These are phyloP conservation scores for Polytrichum commune DNA, from an alignment of 225 moss, liverwort and hornwort genomes.

Conservation along the genomic window DNA sequence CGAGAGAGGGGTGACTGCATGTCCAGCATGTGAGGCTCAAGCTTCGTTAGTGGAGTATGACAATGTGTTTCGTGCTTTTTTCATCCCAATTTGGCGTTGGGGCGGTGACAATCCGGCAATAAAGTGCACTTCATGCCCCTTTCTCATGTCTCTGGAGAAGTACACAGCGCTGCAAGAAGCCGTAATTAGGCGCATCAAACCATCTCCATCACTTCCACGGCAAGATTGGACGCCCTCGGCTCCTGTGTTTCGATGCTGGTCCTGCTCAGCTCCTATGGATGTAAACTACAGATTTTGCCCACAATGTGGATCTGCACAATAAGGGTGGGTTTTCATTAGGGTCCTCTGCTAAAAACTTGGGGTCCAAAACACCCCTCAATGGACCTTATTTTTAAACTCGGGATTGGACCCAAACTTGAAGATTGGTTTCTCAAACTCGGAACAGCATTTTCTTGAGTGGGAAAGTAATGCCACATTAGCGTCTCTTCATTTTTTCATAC, in stretches of 20 bases:
- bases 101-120: constrained; percentile 59
- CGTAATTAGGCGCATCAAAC: neutral
- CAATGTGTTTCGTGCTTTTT: constrained; percentile 64
- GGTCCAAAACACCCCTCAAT: no score
- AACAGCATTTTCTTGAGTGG: no score
- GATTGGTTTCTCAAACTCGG: no score
- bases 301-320: constrained; percentile 43
- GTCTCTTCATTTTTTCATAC: no score
- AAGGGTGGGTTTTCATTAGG: neutral
- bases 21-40: constrained; percentile 55
- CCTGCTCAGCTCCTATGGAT: constrained; percentile 45
- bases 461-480: no score
- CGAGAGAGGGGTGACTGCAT: constrained; percentile 33
- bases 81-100: constrained; percentile 70
- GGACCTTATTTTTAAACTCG: no score
- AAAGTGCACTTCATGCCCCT: constrained; percentile 57
- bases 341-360: no score
- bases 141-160: constrained; percentile 45
- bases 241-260: constrained; percentile 52
- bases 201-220: constrained; percentile 4
- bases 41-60: constrained; percentile 75
- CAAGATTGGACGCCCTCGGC: constrained; percentile 24
- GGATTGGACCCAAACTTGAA: no score
- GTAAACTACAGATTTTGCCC: constrained; percentile 59
- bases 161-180: constrained; percentile 24